Evolutionary conservation across 2,329 filamentous ascomycete species (phyloP).

Genomic region (Rhexocercosporidium sp.): DNA sequence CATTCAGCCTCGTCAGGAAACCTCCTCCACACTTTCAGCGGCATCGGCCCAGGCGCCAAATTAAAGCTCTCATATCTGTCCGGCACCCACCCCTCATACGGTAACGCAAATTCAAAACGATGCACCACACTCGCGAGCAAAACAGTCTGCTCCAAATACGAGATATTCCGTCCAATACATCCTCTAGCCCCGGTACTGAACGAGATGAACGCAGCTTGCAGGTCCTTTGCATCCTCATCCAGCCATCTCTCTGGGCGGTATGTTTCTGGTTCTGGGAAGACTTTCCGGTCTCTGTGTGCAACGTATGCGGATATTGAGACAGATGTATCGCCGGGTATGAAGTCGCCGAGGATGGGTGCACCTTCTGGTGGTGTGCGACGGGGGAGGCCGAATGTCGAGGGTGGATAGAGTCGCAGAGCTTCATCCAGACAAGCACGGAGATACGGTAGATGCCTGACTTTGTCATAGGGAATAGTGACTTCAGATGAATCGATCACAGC

Average conservation of each 20-base stretch:
- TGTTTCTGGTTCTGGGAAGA: constrained; percentile 46
- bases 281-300: constrained; percentile 46
- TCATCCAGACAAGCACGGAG: constrained; percentile 59
- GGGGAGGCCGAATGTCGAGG: constrained; percentile 49
- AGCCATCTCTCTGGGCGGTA: constrained; percentile 51
- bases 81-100: constrained; percentile 39
- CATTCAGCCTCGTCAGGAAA: neutral
- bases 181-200: constrained; percentile 48
- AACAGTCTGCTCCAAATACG: constrained; percentile 53
- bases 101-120: constrained; percentile 48
- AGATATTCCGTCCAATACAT: constrained; percentile 50
- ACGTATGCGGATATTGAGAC: constrained; percentile 51
- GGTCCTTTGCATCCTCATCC: constrained; percentile 46
- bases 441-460: constrained; percentile 56
- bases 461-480: constrained; percentile 53
- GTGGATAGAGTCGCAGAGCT: constrained; percentile 51
- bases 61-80: constrained; percentile 38
- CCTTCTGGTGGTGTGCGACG: constrained; percentile 53
- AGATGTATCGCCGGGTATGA: constrained; percentile 50
- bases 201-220: constrained; percentile 47
- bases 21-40: constrained; percentile 39
- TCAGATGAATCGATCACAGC: constrained; percentile 50
- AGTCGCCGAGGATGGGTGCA: constrained; percentile 49
- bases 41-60: constrained; percentile 35
- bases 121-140: constrained; percentile 50